A percentile compares a stretch with the other conserved stretches of the same genome.
Evolutionary conservation across 441 rosid species (phyloP).

Genomic region (Flueggea neowawraea): DNA sequence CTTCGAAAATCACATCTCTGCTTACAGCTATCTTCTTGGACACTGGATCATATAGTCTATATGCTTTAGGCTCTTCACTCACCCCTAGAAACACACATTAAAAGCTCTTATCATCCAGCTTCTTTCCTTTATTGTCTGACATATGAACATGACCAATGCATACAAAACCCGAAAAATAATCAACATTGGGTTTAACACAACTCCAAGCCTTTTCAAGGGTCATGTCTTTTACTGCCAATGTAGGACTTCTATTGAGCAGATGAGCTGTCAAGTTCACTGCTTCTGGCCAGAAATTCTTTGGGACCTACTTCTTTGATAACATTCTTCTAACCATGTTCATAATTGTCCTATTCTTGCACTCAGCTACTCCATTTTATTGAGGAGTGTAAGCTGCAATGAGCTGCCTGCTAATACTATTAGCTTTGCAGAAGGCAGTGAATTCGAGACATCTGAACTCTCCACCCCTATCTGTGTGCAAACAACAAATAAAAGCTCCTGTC

Average conservation of each 20-base stretch:
- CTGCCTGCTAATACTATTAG: not conserved
- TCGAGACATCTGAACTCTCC: not conserved
- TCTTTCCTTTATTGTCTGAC: not conserved
- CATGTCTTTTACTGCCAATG: no score
- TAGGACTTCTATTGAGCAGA: not conserved
- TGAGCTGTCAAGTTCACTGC: not conserved
- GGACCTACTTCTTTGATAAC: not conserved
- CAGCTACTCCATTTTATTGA: not conserved
- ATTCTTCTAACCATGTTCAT: not conserved
- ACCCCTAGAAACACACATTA: not conserved
- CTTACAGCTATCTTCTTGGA: not conserved
- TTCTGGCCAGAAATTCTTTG: not conserved
- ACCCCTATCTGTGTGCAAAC: not conserved
- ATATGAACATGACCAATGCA: not conserved
- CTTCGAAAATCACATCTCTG: not conserved
- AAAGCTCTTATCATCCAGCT: not conserved
- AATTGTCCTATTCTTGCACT: not conserved
- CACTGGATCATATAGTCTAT: not conserved
- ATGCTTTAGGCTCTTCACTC: not conserved
- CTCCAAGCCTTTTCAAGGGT: not conserved
- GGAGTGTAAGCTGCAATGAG: not conserved
- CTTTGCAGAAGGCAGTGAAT: no score
- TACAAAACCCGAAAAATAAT: slow-evolving; percentile 1
- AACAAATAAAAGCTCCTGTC: no score
- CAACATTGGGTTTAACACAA: not conserved